Conservation (phyloP, 2,329 filamentous ascomycete species). For the Fusarium sp. region DNA sequence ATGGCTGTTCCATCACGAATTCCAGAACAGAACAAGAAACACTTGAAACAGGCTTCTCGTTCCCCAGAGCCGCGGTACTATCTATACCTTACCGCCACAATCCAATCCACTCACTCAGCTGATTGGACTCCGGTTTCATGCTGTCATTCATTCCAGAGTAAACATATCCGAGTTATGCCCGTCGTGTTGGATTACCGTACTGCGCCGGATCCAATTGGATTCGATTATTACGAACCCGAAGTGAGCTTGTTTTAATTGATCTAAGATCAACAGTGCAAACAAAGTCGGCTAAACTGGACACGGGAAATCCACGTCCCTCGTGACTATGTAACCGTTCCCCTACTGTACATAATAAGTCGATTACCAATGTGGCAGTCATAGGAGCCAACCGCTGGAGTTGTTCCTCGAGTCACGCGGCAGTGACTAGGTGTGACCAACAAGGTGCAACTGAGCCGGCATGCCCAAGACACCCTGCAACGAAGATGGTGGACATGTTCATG, state of each 20-base stretch:
- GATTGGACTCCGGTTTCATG: slow-evolving; percentile 22
- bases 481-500: background rate
- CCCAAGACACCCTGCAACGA: slow-evolving; percentile 10
- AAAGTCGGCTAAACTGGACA: background rate
- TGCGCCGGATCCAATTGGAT: background rate
- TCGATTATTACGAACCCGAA: slow-evolving; percentile 9
- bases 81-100: slow-evolving; percentile 12
- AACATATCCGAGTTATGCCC: slow-evolving; percentile 30
- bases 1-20: background rate
- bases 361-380: slow-evolving; percentile 1
- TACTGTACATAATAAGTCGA: background rate
- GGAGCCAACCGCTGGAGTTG: slow-evolving; percentile 12
- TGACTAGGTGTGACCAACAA: slow-evolving; percentile 30
- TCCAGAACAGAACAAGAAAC: slow-evolving; percentile 17
- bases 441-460: slow-evolving; percentile 22
- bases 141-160: slow-evolving; percentile 13
- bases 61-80: background rate
- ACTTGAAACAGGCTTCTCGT: slow-evolving; percentile 21
- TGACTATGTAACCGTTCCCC: background rate
- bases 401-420: slow-evolving; percentile 23
- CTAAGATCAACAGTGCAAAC: slow-evolving; percentile 6
- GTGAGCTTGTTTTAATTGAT: background rate
- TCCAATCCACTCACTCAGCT: background rate
- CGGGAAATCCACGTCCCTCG: background rate
- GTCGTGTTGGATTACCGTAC: slow-evolving; percentile 9